Evolutionary conservation across 371 early-diverging fungal species (phyloP).

Genomic region (Racocetra persica): DNA sequence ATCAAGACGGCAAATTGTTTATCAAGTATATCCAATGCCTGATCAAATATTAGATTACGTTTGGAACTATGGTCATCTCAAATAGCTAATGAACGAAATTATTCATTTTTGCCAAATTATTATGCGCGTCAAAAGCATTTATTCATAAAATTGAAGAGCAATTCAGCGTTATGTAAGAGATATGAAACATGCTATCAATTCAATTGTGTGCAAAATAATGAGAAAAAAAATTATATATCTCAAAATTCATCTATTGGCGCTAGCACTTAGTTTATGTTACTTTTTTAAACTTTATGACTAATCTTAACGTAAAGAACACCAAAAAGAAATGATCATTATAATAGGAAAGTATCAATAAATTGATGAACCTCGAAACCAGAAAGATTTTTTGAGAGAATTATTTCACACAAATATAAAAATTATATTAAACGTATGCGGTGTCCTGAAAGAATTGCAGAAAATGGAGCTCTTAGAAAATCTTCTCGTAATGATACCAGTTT

Average conservation of each 20-base stretch:
- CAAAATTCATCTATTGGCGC: background rate
- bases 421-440: conserved; percentile 26
- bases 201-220: too few species aligned
- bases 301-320: conserved; percentile 12
- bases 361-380: background rate
- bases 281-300: conserved; percentile 37
- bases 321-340: conserved; percentile 21
- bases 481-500: conserved; percentile 40
- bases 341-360: background rate
- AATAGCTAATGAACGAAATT: conserved; percentile 29
- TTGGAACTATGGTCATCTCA: conserved; percentile 39
- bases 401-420: conserved; percentile 28
- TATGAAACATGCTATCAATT: conserved; percentile 38
- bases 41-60: conserved; percentile 43
- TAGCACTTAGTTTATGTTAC: conserved; percentile 42
- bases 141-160: conserved; percentile 37
- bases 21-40: conserved; percentile 40
- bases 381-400: conserved; percentile 3
- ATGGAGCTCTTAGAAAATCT: conserved; percentile 44
- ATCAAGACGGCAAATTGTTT: conserved; percentile 36
- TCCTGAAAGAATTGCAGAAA: conserved; percentile 28
- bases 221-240: background rate
- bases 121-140: conserved; percentile 40
- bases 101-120: conserved; percentile 21
- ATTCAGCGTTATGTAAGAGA: conserved; percentile 42